Evolutionary conservation across 1,284 basidiomycete genomes (phyloP), one percentile per base, ranked within the genome.

Genomic region (Austropuccinia psidii): DNA sequence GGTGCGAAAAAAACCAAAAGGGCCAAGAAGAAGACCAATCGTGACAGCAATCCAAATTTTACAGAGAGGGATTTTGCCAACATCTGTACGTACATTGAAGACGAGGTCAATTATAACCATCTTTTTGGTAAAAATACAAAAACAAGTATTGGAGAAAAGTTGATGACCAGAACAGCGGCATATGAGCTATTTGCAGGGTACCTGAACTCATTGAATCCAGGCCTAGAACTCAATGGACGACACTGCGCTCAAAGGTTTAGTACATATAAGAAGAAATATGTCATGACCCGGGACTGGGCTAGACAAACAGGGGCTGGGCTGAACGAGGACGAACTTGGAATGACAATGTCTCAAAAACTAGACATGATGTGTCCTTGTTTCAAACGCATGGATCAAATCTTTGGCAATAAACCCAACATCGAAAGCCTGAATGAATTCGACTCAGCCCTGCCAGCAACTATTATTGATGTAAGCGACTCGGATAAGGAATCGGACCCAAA

Each of bases 71-170:
- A 62, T 27, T 62, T 24, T 29, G 15, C 41, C 24, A 45, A 62
- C 24, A 27, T 62, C 19, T 62, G 60, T 19, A 43, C 39, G 11
- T 62, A 62, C 60, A 37, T 62, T 21, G 60, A 41, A n/a, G 60
- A 45, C 15, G n/a, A 61, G 19, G 27, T 24, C 17, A 21, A 61
- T 15, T 43, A 61, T 21, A 61, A 61, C 8, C 58, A 41, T 27
- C 60, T 62, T 2, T 62, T 29, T 13, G 35, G 60, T 9, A 27
- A 19, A 15, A 21, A 27, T 13, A n/a, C 33, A 19, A 35, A 60
- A 31, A 60, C 37, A 4, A 37, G 43, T 1, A 24, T 60, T 41
- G 58, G 58, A 31, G 58, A 24, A 2, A 19, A 4, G 4, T 1
- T 4, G 7, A 33, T 62, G 4, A 62, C 21, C 8, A 62, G 47